phyloP scores from a whole-genome alignment of 805 yeast genomes.

The Kazachstania africana region DNA sequence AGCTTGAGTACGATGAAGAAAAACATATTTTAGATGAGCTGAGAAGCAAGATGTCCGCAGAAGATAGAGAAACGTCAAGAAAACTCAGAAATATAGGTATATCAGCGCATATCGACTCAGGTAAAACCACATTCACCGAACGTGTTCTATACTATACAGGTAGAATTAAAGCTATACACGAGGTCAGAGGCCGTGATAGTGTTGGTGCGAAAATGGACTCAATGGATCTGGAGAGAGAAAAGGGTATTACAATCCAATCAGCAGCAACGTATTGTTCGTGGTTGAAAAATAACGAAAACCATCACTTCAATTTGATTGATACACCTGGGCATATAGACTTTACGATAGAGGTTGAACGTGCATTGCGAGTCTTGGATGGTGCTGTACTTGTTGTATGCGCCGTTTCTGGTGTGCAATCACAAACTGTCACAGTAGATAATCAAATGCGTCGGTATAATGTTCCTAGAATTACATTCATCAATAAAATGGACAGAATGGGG shows the following conservation, averaged over 20 bases:
- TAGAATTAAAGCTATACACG: slow-evolving; percentile 98
- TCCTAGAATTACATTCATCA: slow-evolving; percentile 90
- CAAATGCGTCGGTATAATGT: slow-evolving; percentile 98
- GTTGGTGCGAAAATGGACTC: slow-evolving; percentile 99
- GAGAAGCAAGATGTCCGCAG: slow-evolving; percentile 34
- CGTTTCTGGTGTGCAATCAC: slow-evolving; percentile 99
- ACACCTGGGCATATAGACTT: slow-evolving; percentile 99
- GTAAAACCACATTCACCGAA: slow-evolving; percentile 98
- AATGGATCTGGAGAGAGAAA: slow-evolving; percentile 48
- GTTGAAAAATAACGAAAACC: slow-evolving; percentile 77
- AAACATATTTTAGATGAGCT: slow-evolving; percentile 55
- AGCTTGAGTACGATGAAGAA: slow-evolving; percentile 55
- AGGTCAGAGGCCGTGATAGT: slow-evolving; percentile 99
- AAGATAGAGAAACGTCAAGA: slow-evolving; percentile 39
- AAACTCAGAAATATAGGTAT: slow-evolving; percentile 97
- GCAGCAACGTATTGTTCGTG: slow-evolving; percentile 86
- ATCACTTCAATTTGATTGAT: slow-evolving; percentile 94
- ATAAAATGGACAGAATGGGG: slow-evolving; percentile 99
- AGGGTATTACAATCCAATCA: slow-evolving; percentile 96
- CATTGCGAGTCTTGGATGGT: slow-evolving; percentile 99
- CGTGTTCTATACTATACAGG: slow-evolving; percentile 98
- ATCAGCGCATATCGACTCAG: slow-evolving; percentile 99
- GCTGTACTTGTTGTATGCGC: slow-evolving; percentile 98
- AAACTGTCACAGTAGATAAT: slow-evolving; percentile 99
- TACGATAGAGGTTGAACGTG: slow-evolving; percentile 99